Evolutionary conservation across 768 basidiomycete species (phyloP), one percentile per base, ranked within the genome.

Genomic region (Auriscalpium vulgare): DNA sequence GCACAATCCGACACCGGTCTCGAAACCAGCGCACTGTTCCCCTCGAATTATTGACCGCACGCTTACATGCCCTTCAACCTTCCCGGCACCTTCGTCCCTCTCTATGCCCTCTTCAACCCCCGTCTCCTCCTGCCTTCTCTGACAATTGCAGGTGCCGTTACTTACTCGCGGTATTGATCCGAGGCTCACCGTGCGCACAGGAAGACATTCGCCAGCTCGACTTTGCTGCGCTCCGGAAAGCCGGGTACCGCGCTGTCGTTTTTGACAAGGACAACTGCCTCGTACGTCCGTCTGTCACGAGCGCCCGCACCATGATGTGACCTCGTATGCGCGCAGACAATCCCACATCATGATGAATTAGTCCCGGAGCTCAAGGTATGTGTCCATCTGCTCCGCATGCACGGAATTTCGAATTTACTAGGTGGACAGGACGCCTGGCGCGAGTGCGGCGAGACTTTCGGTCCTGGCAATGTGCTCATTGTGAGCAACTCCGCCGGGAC

Each of bases 181-280:
- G 29, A 29, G 49, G 10, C 34, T 48, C 17, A 29, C 56, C 5
- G 19, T 16, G 40, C 65, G 57, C 45, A 61, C 73, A 85, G 84
- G 67, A 77, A 89, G 91, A 91, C 67, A 91, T 95, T 63, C 88
- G 90, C 76, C 78, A 86, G 61, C 76, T 95, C 64, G 82, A 95
- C 69, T 93, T 91, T 75, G 62, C 62, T 9, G 83, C 83, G 38
- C 74, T 98, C 40, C 79, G 79, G 55, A 75, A 76, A 55, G 82
- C 84, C 8, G 93, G 95, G 5, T 94, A 91, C 67, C 81, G 83
- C 47, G 93, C 89, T n/a, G 90, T 87, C 3, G 83, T 99, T 1
- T 88, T 98, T 62, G 95, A 98, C 78, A 97, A 98, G 72, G 95
- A 99, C 67, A 98, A 99, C 64, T 98, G 95, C 66, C 72, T 98